These are phyloP conservation scores for Solanum microdontum DNA, from an alignment of 257 asterid species.

Conservation along the genomic window DNA sequence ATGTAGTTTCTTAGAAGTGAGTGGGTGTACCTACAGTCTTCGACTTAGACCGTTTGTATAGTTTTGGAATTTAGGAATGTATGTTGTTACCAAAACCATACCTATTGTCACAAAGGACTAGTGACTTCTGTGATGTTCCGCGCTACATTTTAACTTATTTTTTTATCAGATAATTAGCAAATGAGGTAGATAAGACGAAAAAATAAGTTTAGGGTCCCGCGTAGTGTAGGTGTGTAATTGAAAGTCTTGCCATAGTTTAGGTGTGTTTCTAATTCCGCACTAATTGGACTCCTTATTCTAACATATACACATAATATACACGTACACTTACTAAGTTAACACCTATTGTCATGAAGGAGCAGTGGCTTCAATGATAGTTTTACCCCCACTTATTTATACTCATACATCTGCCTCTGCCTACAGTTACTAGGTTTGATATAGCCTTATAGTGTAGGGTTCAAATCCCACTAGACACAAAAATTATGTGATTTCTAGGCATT, in stretches of 20 bases:
- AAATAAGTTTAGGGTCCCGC: not conserved
- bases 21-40: not conserved
- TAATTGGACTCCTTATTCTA: not conserved
- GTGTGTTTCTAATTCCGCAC: not conserved
- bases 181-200: not conserved
- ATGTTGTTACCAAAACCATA: not conserved
- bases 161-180: not conserved
- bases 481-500: not conserved
- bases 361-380: not conserved
- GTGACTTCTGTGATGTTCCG: not conserved
- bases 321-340: not conserved
- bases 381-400: not conserved
- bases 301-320: not conserved
- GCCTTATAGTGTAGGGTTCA: not conserved
- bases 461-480: not conserved
- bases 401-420: not conserved
- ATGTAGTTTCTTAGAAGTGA: not conserved
- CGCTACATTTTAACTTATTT: not conserved
- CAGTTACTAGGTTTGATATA: not conserved
- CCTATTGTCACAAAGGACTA: not conserved
- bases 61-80: not conserved
- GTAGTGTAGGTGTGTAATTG: not conserved
- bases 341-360: not conserved
- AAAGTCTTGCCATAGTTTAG: not conserved
- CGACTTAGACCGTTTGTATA: not conserved